phyloP scores from a whole-genome alignment of 2,329 filamentous ascomycete species.

The Fusarium newnesense region DNA sequence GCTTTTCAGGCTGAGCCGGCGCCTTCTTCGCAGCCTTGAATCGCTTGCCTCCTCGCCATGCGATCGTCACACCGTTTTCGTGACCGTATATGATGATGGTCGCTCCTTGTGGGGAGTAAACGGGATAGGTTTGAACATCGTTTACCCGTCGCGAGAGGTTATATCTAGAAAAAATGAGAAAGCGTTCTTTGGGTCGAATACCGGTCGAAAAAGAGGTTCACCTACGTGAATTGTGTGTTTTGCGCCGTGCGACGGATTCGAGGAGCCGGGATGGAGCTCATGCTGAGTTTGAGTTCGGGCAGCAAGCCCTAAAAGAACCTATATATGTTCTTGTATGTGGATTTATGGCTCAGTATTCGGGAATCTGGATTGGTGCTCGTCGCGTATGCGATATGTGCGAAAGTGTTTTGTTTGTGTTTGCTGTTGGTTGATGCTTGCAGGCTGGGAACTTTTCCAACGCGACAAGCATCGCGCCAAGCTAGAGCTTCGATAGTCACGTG shows the following conservation, averaged over 20 bases:
- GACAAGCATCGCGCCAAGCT: constrained; percentile 42
- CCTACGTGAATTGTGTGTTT: constrained; percentile 61
- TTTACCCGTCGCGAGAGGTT: constrained; percentile 67
- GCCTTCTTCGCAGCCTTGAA: constrained; percentile 61
- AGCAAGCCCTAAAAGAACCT: constrained; percentile 27
- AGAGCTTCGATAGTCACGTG: constrained; percentile 31
- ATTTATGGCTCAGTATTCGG: background rate
- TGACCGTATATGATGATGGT: constrained; percentile 72
- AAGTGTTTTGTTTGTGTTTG: constrained; percentile 10
- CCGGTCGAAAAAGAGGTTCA: background rate
- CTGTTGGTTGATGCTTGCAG: constrained; percentile 7
- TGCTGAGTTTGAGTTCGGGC: constrained; percentile 41
- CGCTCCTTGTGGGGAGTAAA: constrained; percentile 71
- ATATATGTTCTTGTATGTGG: background rate
- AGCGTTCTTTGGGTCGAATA: background rate
- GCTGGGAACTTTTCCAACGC: constrained; percentile 44
- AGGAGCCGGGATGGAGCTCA: constrained; percentile 50
- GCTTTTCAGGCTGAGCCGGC: constrained; percentile 53
- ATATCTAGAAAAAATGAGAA: constrained; percentile 58
- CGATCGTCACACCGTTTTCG: constrained; percentile 68
- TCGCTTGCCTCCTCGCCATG: constrained; percentile 71
- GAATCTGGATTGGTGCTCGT: background rate
- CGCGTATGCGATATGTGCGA: background rate
- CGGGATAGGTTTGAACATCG: constrained; percentile 69
- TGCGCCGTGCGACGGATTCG: constrained; percentile 60